A percentile compares a stretch with the other conserved stretches of the same genome.
These are phyloP conservation scores for Globisporangium sylvaticum DNA, from an alignment of 352 stramenopile species.

Conservation along the genomic window DNA sequence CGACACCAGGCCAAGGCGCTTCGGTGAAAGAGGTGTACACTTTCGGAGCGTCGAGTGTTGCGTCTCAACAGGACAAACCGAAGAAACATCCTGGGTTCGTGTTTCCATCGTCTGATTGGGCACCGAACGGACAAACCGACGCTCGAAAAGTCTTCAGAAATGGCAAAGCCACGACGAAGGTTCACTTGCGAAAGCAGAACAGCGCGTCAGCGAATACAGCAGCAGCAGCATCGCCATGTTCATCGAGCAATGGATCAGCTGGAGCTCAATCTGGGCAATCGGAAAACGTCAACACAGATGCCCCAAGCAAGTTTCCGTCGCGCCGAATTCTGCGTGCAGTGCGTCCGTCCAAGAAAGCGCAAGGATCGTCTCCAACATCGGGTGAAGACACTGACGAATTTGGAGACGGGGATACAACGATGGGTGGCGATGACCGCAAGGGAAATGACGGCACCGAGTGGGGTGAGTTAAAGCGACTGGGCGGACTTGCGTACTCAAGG, in stretches of 20 bases:
- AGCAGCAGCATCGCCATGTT: not conserved
- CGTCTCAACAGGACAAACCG: constrained; percentile 4
- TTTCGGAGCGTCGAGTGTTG: constrained; percentile 5
- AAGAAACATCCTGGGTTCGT: not conserved
- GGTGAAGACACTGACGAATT: constrained; percentile 6
- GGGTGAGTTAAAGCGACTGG: constrained; percentile 59
- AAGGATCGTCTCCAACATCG: not conserved
- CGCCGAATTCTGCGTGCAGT: constrained; percentile 16
- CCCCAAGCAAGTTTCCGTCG: not conserved
- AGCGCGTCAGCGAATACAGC: not conserved
- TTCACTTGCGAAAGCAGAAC: not conserved
- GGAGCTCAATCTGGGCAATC: not conserved
- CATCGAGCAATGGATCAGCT: not conserved
- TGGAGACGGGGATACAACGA: constrained; percentile 9
- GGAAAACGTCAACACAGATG: not conserved
- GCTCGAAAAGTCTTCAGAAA: not conserved
- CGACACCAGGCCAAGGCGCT: not conserved
- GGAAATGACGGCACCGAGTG: constrained; percentile 39
- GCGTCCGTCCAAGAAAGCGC: not conserved
- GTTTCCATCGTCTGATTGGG: not conserved
- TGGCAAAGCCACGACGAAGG: not conserved
- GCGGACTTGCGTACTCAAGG: constrained; percentile 40
- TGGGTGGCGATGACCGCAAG: constrained; percentile 28
- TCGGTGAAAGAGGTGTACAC: constrained; percentile 7
- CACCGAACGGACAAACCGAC: not conserved